Base-by-base conservation (phyloP, 805 yeast species). In the Candida tallmaniae region DNA sequence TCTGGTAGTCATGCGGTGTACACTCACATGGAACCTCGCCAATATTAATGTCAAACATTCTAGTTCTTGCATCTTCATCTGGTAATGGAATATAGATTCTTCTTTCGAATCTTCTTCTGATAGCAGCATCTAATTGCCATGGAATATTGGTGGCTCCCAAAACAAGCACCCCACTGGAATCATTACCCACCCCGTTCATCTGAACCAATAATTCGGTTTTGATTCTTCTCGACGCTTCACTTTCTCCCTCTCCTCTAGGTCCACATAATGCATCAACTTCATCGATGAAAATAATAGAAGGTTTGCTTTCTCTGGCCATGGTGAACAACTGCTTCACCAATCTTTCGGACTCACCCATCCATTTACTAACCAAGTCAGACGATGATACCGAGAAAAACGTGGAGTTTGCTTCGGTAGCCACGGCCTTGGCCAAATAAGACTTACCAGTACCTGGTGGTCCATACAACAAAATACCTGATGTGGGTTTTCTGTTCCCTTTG, bases 331-430 rank as follows among this genome's bases (percentile, higher is more conserved):
- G 97, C 58, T 90, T 93, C 18, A 93, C 97, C 38, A 93, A 74
- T 60, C 97, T 78, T 60, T 93, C 98, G 17, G 94, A 81, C 59
- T 93, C 98, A 50, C 98, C 98, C 97, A 90, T 90, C 98, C 98
- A 93, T 60, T 93, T 93, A 46, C 95, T 83, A 3, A 93, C 97
- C 50, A 93, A 73, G 59, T 93, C 98, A 10, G 95, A 84, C 0
- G 96, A 87, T n/a, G 95, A 83, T 1, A 93, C 95, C 2, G 96
- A 84, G 62, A 93, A 93, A 50, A 93, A 93, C 0, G 98, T 93
- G 0, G 97, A 86, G 56, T 90, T 88, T 32, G 97, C 96, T 52
- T 93, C 98, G 0, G 98, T 93, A 17, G 98, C 98, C 6, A 93
- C 97, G 0, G 98, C 98, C 56, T 93, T 93, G 8, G 98, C 98